phyloP scores from a whole-genome alignment of 352 stramenopile species.

The Pythium utonaiense region DNA sequence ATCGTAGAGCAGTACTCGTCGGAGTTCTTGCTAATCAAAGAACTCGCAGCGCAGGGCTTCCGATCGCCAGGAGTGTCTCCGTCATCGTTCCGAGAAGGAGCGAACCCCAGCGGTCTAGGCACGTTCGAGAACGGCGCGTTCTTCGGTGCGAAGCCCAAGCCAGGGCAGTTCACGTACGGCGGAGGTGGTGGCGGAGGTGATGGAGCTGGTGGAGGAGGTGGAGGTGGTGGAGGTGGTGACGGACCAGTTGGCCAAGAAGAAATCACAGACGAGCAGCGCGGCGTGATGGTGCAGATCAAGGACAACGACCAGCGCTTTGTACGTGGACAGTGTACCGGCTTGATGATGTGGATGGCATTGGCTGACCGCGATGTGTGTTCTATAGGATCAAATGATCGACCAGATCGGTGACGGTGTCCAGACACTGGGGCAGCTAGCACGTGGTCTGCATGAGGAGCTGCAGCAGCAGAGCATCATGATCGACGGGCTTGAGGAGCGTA shows the following conservation, averaged over 20 bases:
- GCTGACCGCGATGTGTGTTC: neutral
- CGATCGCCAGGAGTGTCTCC: slow-evolving; percentile 39
- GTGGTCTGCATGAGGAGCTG: slow-evolving; percentile 79
- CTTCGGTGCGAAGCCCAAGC: slow-evolving; percentile 37
- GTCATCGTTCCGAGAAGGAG: slow-evolving; percentile 43
- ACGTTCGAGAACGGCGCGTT: slow-evolving; percentile 65
- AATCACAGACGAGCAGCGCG: slow-evolving; percentile 61
- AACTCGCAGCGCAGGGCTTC: slow-evolving; percentile 59
- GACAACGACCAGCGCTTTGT: slow-evolving; percentile 83
- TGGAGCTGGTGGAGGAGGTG: slow-evolving; percentile 22
- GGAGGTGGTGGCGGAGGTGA: slow-evolving; percentile 19
- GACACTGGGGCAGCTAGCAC: slow-evolving; percentile 69
- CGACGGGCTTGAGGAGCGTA: slow-evolving; percentile 72
- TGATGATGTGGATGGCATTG: neutral
- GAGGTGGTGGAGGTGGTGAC: slow-evolving; percentile 27
- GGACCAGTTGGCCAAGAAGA: slow-evolving; percentile 37
- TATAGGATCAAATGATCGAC: slow-evolving; percentile 81
- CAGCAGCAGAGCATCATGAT: slow-evolving; percentile 88
- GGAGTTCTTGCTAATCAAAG: slow-evolving; percentile 76
- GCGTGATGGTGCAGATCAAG: slow-evolving; percentile 73
- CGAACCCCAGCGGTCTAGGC: slow-evolving; percentile 38
- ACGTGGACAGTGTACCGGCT: slow-evolving; percentile 17
- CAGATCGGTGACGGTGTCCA: slow-evolving; percentile 80
- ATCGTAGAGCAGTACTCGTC: slow-evolving; percentile 77
- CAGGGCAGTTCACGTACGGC: slow-evolving; percentile 23